These are phyloP conservation scores for Paramecium tetraurelia DNA, from an alignment of 73 alveolate species.

Conservation along the genomic window DNA sequence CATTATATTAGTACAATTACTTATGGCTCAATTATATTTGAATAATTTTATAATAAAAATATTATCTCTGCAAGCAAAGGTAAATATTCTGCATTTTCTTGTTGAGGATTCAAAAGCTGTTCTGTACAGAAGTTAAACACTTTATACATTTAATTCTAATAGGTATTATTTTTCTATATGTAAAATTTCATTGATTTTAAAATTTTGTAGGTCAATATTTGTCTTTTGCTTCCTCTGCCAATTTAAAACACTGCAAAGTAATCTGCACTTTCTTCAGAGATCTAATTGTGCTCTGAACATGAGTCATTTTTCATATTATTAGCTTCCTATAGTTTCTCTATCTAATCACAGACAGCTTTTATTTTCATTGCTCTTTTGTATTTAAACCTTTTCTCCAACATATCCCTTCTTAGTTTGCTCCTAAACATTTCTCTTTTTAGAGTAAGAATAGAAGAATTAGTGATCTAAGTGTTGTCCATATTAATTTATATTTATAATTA, in stretches of 20 bases:
- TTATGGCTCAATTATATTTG: background rate
- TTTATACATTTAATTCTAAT: background rate
- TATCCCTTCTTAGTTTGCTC: background rate
- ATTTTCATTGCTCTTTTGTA: background rate
- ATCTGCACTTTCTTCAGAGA: background rate
- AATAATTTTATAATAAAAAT: background rate
- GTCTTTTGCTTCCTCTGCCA: background rate
- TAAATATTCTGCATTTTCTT: background rate
- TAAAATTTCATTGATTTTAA: background rate
- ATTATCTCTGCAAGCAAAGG: background rate
- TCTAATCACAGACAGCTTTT: background rate
- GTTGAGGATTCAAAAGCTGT: background rate
- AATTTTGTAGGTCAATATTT: background rate
- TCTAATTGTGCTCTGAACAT: background rate
- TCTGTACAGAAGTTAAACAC: background rate
- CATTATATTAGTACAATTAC: background rate
- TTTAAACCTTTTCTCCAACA: background rate
- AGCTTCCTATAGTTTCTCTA: background rate
- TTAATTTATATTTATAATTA: background rate
- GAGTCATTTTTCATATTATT: background rate
- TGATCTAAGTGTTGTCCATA: background rate
- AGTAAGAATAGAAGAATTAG: background rate
- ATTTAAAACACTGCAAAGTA: background rate
- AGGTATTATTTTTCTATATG: background rate
- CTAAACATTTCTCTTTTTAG: background rate